phyloP scores from a whole-genome alignment of 169 alveolate genomes.

The Cyclospora cayetanensis region DNA sequence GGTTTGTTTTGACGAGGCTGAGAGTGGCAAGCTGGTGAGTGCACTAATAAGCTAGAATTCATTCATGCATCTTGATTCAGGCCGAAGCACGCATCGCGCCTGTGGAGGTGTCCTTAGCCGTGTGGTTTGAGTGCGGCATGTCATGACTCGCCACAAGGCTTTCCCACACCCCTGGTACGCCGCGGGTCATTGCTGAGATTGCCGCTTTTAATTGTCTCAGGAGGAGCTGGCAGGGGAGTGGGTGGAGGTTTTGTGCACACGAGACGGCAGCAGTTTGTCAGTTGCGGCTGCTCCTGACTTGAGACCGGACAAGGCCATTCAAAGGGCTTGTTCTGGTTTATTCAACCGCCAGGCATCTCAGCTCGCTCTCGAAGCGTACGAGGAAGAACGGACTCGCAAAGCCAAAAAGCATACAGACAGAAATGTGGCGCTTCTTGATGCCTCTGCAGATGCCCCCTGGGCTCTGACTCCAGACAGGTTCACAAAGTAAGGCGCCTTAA shows the following conservation, averaged over 20 bases:
- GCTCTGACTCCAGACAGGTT: constrained; percentile 32
- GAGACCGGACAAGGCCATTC: constrained; percentile 44
- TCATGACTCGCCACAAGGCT: no score
- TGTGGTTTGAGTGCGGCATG: no score
- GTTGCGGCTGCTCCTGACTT: constrained; percentile 19
- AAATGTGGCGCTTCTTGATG: constrained; percentile 57
- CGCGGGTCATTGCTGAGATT: no score
- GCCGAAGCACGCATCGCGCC: no score
- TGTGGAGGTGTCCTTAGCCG: no score
- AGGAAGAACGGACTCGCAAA: constrained; percentile 40
- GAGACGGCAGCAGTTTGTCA: constrained; percentile 68
- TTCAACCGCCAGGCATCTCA: constrained; percentile 66
- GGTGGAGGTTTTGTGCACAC: constrained; percentile 72
- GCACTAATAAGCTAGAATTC: neutral
- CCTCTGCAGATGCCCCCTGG: constrained; percentile 51
- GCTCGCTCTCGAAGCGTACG: constrained; percentile 13
- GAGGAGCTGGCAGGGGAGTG: constrained; percentile 71
- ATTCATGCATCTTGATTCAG: no score
- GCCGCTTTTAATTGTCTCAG: constrained; percentile 49
- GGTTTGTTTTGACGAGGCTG: constrained; percentile 81
- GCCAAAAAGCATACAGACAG: constrained; percentile 16
- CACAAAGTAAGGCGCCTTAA: constrained; percentile 43
- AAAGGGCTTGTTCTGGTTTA: constrained; percentile 54
- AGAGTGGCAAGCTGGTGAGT: constrained; percentile 48
- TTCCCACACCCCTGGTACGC: no score